Base-by-base conservation (phyloP, 2,329 filamentous ascomycete genomes). In the Zymoseptoria crescenta region DNA sequence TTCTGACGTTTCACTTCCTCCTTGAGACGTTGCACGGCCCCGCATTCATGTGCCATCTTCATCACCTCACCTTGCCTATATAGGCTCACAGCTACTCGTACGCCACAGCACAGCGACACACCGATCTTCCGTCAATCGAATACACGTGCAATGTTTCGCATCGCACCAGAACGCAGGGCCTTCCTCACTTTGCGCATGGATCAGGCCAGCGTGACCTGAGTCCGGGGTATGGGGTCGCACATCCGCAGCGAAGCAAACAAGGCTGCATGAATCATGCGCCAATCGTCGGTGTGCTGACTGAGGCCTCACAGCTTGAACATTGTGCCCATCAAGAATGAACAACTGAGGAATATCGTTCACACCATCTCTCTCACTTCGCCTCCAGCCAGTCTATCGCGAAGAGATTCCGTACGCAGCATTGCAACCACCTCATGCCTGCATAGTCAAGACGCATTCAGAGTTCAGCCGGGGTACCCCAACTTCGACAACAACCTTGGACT, bases 221-320 rank as follows among this genome's bases (percentile, higher is more conserved):
- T 45, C 35, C 35, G 35, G 35, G 35, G 35, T 45, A 45, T 45
- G 16, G n/a, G 35, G 35, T 45, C 35, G 35, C 35, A 49, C 53
- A 56, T 49, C 54, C 50, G 57, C 57, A 19, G 57, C 52, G 29
- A 52, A 35, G 54, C 54, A 57, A 59, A 56, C 54, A 55, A 52
- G 54, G 45, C 58, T 59, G 58, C 58, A 59, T 29, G 35, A 45
- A 45, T 45, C 35, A 45, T 16, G 35, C 13, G 13, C 35, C 35
- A 45, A 45, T 45, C 13, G 35, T 45, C 35, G 35, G 35, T 45
- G 35, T 45, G 35, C 35, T 45, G 35, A 45, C 35, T 45, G 35
- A 45, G 35, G 35, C 35, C 35, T 45, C 35, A 16, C 35, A 45
- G n/a, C 16, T 4, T 45, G 35, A 45, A 45, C 24, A 24, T 24